These are phyloP conservation scores for Talaromyces liani DNA, from an alignment of 495 filamentous ascomycete species.

Conservation along the genomic window DNA sequence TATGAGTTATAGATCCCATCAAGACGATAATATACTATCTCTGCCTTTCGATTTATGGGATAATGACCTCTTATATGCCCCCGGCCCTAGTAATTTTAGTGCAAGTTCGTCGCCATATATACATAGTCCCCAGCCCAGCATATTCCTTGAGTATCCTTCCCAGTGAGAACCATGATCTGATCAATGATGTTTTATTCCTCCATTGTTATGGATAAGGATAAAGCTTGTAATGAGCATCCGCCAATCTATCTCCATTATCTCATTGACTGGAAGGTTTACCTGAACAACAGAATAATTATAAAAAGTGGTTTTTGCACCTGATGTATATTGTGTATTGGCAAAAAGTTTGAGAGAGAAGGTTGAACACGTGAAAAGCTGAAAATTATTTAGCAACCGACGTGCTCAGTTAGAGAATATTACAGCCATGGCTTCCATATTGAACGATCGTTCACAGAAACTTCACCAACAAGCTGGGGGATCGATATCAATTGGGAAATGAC, in stretches of 20 bases:
- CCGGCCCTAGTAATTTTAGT: neutral
- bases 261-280: slow-evolving; percentile 27
- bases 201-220: slow-evolving; percentile 14
- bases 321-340: slow-evolving; percentile 22
- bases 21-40: neutral
- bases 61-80: neutral
- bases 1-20: neutral
- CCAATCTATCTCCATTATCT: slow-evolving; percentile 27
- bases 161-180: neutral
- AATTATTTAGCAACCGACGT: slow-evolving; percentile 7
- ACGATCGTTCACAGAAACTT: slow-evolving; percentile 18
- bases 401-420: slow-evolving; percentile 16
- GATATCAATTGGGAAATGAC: slow-evolving; percentile 18
- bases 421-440: slow-evolving; percentile 15
- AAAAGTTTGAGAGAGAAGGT: slow-evolving; percentile 8
- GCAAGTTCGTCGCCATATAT: neutral
- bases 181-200: slow-evolving; percentile 4
- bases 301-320: slow-evolving; percentile 19
- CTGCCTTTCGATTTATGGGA: slow-evolving; percentile 4
- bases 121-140: neutral
- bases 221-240: slow-evolving; percentile 22
- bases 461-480: slow-evolving; percentile 15
- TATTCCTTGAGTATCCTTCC: neutral
- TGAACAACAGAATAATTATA: slow-evolving; percentile 23
- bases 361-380: slow-evolving; percentile 12